Percentiles rank a stretch among this genome's conserved stretches.
Conservation (phyloP, 352 stramenopile species). For the Globisporangium rhizosaccharum region DNA sequence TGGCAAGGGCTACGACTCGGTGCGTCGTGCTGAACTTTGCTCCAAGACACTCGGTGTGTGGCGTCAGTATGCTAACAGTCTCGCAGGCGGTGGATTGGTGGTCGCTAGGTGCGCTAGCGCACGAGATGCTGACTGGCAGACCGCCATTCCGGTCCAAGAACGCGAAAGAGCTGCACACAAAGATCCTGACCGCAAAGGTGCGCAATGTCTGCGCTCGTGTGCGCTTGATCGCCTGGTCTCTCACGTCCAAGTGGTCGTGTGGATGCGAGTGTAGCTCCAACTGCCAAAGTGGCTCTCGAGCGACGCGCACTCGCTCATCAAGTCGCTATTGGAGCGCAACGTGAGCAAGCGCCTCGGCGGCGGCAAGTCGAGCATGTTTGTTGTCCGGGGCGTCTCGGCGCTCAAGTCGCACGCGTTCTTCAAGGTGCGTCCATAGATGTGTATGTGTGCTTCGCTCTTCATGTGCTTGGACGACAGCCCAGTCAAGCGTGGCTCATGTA, state of each 20-base stretch:
- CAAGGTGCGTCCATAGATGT: slow-evolving; percentile 35
- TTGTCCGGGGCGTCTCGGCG: slow-evolving; percentile 93
- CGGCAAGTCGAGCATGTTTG: slow-evolving; percentile 96
- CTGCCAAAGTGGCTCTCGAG: slow-evolving; percentile 79
- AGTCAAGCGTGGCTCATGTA: not conserved
- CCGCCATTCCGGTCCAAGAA: slow-evolving; percentile 76
- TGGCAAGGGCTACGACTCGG: slow-evolving; percentile 76
- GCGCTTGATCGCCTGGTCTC: not conserved
- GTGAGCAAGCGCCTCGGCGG: slow-evolving; percentile 92
- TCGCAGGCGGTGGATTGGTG: slow-evolving; percentile 77
- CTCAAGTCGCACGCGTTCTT: slow-evolving; percentile 96
- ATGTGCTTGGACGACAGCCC: not conserved
- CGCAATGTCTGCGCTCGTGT: not conserved
- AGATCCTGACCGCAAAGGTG: slow-evolving; percentile 74
- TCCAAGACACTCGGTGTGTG: too few relatives aligned
- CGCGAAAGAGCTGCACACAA: slow-evolving; percentile 58
- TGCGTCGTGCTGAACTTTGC: slow-evolving; percentile 12
- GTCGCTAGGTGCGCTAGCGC: slow-evolving; percentile 71
- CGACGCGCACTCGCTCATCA: slow-evolving; percentile 92
- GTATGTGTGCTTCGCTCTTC: not conserved
- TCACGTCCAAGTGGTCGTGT: not conserved
- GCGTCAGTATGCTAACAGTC: not conserved
- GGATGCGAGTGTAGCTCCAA: slow-evolving; percentile 31
- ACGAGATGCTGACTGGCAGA: slow-evolving; percentile 78
- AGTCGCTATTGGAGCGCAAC: slow-evolving; percentile 95